Percentiles rank a stretch among this genome's conserved stretches.
Evolutionary conservation across 495 filamentous ascomycete genomes (phyloP).

Genomic region (Penicillium ochrochloron): DNA sequence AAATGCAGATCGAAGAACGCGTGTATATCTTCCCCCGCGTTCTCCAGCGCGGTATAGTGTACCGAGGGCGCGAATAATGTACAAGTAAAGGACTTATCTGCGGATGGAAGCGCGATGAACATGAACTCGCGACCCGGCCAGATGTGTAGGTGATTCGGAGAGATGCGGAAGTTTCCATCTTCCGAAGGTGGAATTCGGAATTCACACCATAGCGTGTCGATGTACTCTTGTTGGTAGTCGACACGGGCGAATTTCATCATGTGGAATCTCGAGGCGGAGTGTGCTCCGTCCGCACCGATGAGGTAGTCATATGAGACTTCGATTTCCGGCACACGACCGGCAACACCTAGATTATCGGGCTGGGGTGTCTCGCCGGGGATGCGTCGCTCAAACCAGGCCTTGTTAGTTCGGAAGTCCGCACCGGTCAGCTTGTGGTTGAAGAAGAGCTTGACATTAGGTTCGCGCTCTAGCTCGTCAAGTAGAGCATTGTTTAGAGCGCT

Average conservation of each 20-base stretch:
- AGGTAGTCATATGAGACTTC: conserved; percentile 87
- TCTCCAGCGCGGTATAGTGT: conserved; percentile 58
- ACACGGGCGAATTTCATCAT: conserved; percentile 92
- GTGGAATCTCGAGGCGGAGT: conserved; percentile 86
- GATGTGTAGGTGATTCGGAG: conserved; percentile 93
- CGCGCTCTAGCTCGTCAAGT: conserved; percentile 79
- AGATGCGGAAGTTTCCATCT: conserved; percentile 69
- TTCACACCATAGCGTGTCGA: conserved; percentile 97
- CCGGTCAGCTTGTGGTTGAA: conserved; percentile 93
- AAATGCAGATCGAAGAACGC: conserved; percentile 79
- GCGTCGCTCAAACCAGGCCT: conserved; percentile 83
- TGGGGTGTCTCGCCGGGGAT: conserved; percentile 39
- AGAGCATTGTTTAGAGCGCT: conserved; percentile 82
- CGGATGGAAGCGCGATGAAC: conserved; percentile 95
- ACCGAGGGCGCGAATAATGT: conserved; percentile 82
- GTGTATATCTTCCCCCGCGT: conserved; percentile 58
- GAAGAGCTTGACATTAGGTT: conserved; percentile 85
- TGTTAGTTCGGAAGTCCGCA: conserved; percentile 75
- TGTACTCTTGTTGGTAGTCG: conserved; percentile 92
- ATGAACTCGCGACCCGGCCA: conserved; percentile 93
- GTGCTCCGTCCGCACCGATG: conserved; percentile 95
- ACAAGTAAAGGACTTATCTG: conserved; percentile 91
- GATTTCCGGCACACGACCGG: conserved; percentile 58
- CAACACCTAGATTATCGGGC: conserved; percentile 31
- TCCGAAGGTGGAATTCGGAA: conserved; percentile 74